These are phyloP conservation scores for Medicago arabica DNA, from an alignment of 306 rosid species.

Conservation along the genomic window DNA sequence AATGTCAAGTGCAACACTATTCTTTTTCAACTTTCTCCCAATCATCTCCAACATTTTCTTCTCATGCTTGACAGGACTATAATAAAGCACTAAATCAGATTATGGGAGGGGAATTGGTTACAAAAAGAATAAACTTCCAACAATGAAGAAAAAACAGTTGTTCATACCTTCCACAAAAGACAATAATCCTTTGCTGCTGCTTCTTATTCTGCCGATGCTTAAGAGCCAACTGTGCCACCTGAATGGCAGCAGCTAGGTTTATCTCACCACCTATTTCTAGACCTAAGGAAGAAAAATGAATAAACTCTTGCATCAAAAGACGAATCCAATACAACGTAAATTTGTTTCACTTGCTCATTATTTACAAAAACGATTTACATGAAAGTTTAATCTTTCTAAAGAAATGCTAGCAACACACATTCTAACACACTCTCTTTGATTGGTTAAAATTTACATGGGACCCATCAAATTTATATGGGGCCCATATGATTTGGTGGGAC, in stretches of 20 bases:
- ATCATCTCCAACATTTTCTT: slow-evolving; percentile 83
- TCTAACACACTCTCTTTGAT: too few relatives aligned
- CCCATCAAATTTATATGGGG: too few relatives aligned
- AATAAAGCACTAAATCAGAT: slow-evolving; percentile 34
- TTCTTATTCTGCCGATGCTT: slow-evolving; percentile 97
- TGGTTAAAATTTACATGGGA: too few relatives aligned
- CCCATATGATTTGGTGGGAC: too few relatives aligned
- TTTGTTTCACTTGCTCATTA: slow-evolving; percentile 22
- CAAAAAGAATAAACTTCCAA: slow-evolving; percentile 14
- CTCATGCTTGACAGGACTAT: slow-evolving; percentile 79
- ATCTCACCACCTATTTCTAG: slow-evolving; percentile 91
- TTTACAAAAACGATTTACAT: slow-evolving; percentile 9
- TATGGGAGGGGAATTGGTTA: slow-evolving; percentile 8
- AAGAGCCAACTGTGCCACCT: slow-evolving; percentile 97
- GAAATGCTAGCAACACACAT: too few relatives aligned
- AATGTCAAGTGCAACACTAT: slow-evolving; percentile 89
- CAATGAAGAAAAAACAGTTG: slow-evolving; percentile 10
- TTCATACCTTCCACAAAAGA: slow-evolving; percentile 82
- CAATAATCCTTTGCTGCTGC: slow-evolving; percentile 93
- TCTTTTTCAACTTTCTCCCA: slow-evolving; percentile 85
- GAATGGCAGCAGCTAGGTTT: slow-evolving; percentile 92
- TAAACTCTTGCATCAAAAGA: slow-evolving; percentile 31
- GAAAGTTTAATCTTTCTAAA: slow-evolving; percentile 15
- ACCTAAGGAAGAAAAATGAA: slow-evolving; percentile 50
- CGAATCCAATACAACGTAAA: slow-evolving; percentile 8